Conservation (phyloP, 371 early-diverging fungal genomes). For the Lichtheimia ornata region DNA sequence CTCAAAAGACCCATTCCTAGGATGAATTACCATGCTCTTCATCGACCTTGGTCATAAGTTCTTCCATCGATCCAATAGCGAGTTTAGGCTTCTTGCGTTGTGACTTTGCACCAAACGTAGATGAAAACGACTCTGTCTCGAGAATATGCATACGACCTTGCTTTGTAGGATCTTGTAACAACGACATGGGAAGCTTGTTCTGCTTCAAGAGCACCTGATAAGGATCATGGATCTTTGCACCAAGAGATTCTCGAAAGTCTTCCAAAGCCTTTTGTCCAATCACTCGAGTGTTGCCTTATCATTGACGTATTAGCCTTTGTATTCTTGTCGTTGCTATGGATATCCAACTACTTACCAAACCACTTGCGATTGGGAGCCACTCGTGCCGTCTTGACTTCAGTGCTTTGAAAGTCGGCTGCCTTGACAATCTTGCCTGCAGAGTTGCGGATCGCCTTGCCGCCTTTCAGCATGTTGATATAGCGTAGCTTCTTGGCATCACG, state of each 20-base stretch:
- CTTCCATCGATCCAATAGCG: constrained; percentile 73
- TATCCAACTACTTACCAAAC: constrained; percentile 79
- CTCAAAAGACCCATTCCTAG: not conserved
- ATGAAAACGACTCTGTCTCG: constrained; percentile 89
- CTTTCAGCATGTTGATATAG: constrained; percentile 90
- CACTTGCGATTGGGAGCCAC: constrained; percentile 96
- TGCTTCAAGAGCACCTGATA: constrained; percentile 95
- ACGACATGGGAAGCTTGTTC: constrained; percentile 97
- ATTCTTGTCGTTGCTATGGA: not conserved
- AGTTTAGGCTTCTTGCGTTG: constrained; percentile 95
- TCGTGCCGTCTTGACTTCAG: constrained; percentile 76
- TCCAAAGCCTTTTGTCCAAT: constrained; percentile 92
- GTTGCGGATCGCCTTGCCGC: constrained; percentile 89
- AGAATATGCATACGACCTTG: constrained; percentile 88
- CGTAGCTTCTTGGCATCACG: constrained; percentile 92
- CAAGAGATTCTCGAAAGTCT: constrained; percentile 90
- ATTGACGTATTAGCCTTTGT: not conserved
- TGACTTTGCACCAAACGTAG: constrained; percentile 92
- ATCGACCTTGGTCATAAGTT: constrained; percentile 75
- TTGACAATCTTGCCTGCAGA: constrained; percentile 92
- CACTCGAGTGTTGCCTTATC: constrained; percentile 86
- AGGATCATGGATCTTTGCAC: constrained; percentile 88
- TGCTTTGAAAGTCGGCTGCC: constrained; percentile 92
- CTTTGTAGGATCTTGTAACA: constrained; percentile 86
- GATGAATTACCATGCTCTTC: constrained; percentile 53